phyloP scores from a whole-genome alignment of 257 asterid species.

The Forsythia suspensa region DNA sequence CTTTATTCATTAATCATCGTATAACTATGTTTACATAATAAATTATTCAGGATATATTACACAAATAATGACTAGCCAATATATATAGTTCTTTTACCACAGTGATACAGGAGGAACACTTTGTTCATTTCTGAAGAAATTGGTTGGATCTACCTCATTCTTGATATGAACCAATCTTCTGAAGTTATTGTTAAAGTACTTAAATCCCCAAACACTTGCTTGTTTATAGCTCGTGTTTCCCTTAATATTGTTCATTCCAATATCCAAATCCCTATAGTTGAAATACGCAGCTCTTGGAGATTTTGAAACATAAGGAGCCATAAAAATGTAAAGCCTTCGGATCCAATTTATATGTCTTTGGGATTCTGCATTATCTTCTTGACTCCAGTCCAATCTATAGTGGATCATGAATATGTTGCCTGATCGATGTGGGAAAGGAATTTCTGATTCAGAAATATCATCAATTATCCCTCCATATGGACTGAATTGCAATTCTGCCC shows the following conservation, averaged over 20 bases:
- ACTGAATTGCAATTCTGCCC: background rate
- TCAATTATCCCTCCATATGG: background rate
- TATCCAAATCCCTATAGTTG: background rate
- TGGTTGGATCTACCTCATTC: background rate
- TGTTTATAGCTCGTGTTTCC: background rate
- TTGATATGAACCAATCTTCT: background rate
- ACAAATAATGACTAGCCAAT: no score
- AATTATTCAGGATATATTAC: no score
- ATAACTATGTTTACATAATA: no score
- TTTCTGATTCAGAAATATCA: background rate
- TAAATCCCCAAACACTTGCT: background rate
- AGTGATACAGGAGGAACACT: no score
- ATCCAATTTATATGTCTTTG: background rate
- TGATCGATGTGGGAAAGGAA: background rate
- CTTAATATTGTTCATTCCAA: background rate
- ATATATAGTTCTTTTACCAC: no score
- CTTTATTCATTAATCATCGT: no score
- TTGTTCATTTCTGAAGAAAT: background rate
- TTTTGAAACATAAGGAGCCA: background rate
- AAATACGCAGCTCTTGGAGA: background rate
- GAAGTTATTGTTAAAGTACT: background rate
- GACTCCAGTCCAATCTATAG: background rate
- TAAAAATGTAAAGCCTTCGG: background rate
- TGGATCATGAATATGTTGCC: background rate
- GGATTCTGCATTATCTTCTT: background rate